Evolutionary conservation across 768 basidiomycete species (phyloP), one percentile per base, ranked within the genome.

Genomic region (Rhodotorula kratochvilovae): DNA sequence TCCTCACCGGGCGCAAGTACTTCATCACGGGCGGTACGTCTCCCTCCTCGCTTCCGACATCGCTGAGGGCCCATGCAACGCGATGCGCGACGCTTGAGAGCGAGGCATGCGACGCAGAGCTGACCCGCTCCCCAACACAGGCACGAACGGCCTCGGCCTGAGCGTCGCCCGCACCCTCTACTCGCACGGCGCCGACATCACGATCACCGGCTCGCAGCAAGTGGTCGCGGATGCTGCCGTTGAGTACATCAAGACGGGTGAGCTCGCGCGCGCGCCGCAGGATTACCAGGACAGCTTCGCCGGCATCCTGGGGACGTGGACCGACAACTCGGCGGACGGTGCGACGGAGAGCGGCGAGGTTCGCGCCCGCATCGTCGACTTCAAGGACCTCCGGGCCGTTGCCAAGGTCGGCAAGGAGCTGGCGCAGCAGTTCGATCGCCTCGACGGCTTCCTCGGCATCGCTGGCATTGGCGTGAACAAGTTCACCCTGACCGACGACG

Each of bases 401-500:
- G n/a, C 57, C 1, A 48, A 45, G 27, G 29, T 67, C 4, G 65
- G 50, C 8, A 74, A 74, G 66, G 45, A 70, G n/a, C 50, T 74
- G 7, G 63, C 59, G 11, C 15, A 23, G 48, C 45, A 35, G 57
- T 31, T 54, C 25, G 68, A 70, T 11, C 46, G 66, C 3, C 57
- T 74, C 39, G 72, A 74, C 39, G 65, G 51, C 8, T 25, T 70
- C 12, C 35, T 63, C 12, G 54, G 62, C 25, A 67, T 70, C 35
- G 68, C 68, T 25, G 72, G 72, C 21, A n/a, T 70, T 16, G 72
- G 72, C 33, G 68, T 70, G n/a, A 74, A 74, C 58, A 43, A 50
- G 27, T 70, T 67, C 48, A 60, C 35, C 3, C 31, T 51, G 36
- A 74, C 72, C 25, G 63, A 67, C 29, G 72, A 74, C 23, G 72